Conservation (phyloP, 129 eudicot species). For the Artemisia argyi region DNA sequence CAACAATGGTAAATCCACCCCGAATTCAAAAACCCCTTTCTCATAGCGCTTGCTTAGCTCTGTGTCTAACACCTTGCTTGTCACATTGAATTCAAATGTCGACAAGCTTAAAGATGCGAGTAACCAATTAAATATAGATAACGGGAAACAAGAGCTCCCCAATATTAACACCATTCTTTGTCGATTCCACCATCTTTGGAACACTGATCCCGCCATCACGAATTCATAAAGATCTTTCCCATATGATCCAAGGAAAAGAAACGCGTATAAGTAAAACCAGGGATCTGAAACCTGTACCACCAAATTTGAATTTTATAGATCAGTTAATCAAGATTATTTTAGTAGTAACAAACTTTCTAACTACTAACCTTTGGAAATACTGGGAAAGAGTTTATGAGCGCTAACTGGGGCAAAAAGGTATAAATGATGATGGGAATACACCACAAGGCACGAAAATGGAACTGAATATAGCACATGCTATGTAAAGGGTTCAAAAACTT, state of each 20-base stretch:
- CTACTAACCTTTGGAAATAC: constrained; percentile 30
- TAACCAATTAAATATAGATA: constrained; percentile 34
- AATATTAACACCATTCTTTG: constrained; percentile 53
- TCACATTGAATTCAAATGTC: constrained; percentile 38
- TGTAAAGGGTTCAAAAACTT: constrained; percentile 34
- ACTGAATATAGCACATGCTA: constrained; percentile 41
- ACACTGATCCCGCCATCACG: constrained; percentile 28
- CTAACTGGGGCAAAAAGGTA: constrained; percentile 47
- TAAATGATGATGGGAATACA: constrained; percentile 49
- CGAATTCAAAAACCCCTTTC: constrained; percentile 55
- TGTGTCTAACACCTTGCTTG: constrained; percentile 39
- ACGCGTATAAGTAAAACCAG: constrained; percentile 39
- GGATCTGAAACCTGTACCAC: constrained; percentile 43
- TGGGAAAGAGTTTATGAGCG: constrained; percentile 31
- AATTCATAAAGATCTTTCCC: constrained; percentile 44
- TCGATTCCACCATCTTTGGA: constrained; percentile 53
- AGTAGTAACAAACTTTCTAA: neutral
- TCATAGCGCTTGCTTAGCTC: constrained; percentile 52
- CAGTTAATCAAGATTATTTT: too few species aligned
- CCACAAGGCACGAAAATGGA: constrained; percentile 35
- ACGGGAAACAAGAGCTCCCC: constrained; percentile 36
- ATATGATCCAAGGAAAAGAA: constrained; percentile 57
- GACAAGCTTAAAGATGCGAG: constrained; percentile 35
- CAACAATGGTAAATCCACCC: constrained; percentile 43
- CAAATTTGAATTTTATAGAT: neutral